A percentile compares a stretch with the other conserved stretches of the same genome.
Evolutionary conservation across 352 stramenopile species (phyloP).

Genomic region (Pythium volutum): DNA sequence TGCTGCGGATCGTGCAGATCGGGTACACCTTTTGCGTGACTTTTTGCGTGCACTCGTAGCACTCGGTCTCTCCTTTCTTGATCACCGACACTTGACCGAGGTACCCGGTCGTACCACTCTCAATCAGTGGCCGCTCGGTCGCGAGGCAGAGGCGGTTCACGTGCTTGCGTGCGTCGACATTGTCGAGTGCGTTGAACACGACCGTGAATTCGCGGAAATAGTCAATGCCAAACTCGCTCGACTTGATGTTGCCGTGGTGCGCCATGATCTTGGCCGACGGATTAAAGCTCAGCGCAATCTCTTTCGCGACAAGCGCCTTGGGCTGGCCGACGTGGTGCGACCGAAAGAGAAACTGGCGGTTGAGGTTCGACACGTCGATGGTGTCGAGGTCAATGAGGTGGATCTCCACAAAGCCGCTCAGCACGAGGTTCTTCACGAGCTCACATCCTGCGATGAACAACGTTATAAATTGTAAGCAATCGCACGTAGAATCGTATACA

Average conservation of each 20-base stretch:
- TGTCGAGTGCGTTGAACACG: conserved; percentile 99
- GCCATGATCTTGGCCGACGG: conserved; percentile 85
- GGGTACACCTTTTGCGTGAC: conserved; percentile 97
- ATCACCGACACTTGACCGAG: conserved; percentile 98
- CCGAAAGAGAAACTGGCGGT: conserved; percentile 99
- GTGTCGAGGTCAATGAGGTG: conserved; percentile 98
- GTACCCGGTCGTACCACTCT: conserved; percentile 98
- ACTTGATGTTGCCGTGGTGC: conserved; percentile 98
- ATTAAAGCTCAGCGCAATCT: conserved; percentile 89
- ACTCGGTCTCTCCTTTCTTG: conserved; percentile 96
- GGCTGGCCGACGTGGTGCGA: conserved; percentile 96
- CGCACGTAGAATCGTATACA: no score
- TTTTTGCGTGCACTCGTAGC: conserved; percentile 98
- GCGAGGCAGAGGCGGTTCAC: conserved; percentile 98
- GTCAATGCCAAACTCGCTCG: conserved; percentile 85
- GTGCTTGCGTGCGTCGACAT: conserved; percentile 97
- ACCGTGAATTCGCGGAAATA: conserved; percentile 97
- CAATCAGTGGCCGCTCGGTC: conserved; percentile 87
- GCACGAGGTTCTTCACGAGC: conserved; percentile 98
- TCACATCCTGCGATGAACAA: conserved; percentile 85
- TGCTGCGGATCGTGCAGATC: conserved; percentile 99
- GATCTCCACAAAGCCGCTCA: conserved; percentile 93
- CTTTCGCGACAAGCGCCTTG: conserved; percentile 91
- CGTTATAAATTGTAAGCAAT: no score
- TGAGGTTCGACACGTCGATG: conserved; percentile 99